phyloP scores from a whole-genome alignment of 768 basidiomycete genomes.

The Trametes villosa region DNA sequence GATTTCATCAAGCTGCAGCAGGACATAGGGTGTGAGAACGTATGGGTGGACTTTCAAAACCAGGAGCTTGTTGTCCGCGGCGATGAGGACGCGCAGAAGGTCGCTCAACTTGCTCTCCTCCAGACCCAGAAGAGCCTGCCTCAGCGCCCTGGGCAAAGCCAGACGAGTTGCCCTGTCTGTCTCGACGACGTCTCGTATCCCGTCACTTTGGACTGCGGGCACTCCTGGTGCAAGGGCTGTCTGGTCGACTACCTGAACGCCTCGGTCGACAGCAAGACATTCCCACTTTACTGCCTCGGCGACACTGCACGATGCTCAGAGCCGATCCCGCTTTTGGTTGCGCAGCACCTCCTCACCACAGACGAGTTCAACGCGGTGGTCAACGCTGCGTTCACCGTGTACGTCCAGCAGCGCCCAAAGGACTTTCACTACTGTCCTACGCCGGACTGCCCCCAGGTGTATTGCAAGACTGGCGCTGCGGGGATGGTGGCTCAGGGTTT shows the following conservation, averaged over 20 bases:
- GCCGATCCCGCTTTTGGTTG: constrained; percentile 56
- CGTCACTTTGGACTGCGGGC: constrained; percentile 62
- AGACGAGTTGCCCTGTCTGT: constrained; percentile 69
- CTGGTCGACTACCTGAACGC: constrained; percentile 61
- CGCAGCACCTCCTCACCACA: constrained; percentile 53
- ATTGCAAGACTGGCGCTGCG: too few species aligned
- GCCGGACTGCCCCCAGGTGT: constrained; percentile 77
- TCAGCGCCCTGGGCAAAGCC: constrained; percentile 8
- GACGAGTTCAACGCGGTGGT: constrained; percentile 59
- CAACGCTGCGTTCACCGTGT: constrained; percentile 60
- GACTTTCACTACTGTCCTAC: constrained; percentile 81
- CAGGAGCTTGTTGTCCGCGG: constrained; percentile 60
- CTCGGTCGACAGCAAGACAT: constrained; percentile 57
- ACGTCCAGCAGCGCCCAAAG: constrained; percentile 60
- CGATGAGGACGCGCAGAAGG: constrained; percentile 47
- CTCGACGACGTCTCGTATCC: constrained; percentile 59
- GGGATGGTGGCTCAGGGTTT: constrained; percentile 36
- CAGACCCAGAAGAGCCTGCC: constrained; percentile 31
- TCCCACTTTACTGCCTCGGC: constrained; percentile 75
- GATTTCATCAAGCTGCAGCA: constrained; percentile 51
- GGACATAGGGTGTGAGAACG: constrained; percentile 60
- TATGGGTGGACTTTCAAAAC: constrained; percentile 50
- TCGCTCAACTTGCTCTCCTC: constrained; percentile 47
- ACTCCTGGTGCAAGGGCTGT: constrained; percentile 70
- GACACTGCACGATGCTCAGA: constrained; percentile 60